Evolutionary conservation across 2,329 filamentous ascomycete genomes (phyloP).

Genomic region (Beauveria pseudobassiana): DNA sequence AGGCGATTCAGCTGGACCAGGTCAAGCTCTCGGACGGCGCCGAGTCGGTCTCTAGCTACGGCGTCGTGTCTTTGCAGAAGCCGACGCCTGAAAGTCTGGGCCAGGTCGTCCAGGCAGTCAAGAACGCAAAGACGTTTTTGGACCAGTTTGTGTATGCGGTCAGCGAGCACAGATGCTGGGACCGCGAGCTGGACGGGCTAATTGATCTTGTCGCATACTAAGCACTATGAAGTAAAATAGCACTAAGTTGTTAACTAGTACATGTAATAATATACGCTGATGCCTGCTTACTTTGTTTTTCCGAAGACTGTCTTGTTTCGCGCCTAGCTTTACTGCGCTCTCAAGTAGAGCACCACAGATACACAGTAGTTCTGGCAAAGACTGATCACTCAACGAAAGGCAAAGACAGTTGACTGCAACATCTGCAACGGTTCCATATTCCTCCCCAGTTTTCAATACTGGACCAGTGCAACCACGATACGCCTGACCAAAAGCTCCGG

Average conservation of each 20-base stretch:
- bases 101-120: constrained; percentile 55
- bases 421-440: not conserved
- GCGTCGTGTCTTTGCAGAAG: constrained; percentile 61
- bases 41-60: constrained; percentile 58
- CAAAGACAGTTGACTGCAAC: too few species aligned
- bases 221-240: too few species aligned
- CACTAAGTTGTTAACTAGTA: not conserved
- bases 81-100: constrained; percentile 49
- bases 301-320: too few species aligned
- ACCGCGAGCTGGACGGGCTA: constrained; percentile 66
- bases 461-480: not conserved
- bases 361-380: too few species aligned
- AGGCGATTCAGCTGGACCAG: constrained; percentile 36
- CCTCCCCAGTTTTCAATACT: not conserved
- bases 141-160: constrained; percentile 64
- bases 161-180: constrained; percentile 65
- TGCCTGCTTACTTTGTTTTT: too few species aligned
- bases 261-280: not conserved
- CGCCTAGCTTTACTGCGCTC: not conserved
- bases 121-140: constrained; percentile 61
- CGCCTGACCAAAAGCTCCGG: constrained; percentile 3
- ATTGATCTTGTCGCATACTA: constrained; percentile 62
- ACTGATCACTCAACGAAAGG: too few species aligned
- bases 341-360: not conserved
- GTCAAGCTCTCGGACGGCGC: constrained; percentile 32